phyloP scores from a whole-genome alignment of 768 basidiomycete species.

The Boletus rubescentipes region DNA sequence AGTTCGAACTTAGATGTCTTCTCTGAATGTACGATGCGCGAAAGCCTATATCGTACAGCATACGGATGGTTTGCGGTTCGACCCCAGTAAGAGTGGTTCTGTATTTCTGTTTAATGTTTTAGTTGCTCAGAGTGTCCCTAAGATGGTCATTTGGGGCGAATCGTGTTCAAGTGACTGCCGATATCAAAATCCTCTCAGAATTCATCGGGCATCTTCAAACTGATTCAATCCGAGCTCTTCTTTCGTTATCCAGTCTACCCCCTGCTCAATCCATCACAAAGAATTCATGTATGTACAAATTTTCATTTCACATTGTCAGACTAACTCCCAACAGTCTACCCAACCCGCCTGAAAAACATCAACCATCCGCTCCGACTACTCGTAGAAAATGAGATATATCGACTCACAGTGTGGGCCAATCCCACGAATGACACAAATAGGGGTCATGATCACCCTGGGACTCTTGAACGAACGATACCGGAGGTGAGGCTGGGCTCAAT shows the following conservation, averaged over 20 bases:
- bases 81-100: constrained; percentile 75
- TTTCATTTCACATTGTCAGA: neutral
- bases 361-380: constrained; percentile 79
- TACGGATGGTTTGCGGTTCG: constrained; percentile 92
- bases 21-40: constrained; percentile 74
- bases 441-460: constrained; percentile 58
- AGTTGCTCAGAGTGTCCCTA: neutral
- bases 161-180: constrained; percentile 84
- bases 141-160: constrained; percentile 98
- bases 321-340: constrained; percentile 47
- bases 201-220: constrained; percentile 75
- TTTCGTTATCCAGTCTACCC: constrained; percentile 61
- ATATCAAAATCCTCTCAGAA: constrained; percentile 84
- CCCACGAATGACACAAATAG: constrained; percentile 74
- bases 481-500: constrained; percentile 48
- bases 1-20: constrained; percentile 83
- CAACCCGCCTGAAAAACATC: constrained; percentile 58
- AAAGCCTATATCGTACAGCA: constrained; percentile 74
- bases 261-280: constrained; percentile 46
- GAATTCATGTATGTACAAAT: constrained; percentile 38
- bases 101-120: neutral
- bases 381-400: constrained; percentile 86
- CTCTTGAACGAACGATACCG: constrained; percentile 55
- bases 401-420: constrained; percentile 89
- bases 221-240: constrained; percentile 63